A percentile compares a stretch with the other conserved stretches of the same genome.
Evolutionary conservation across 1,139 yeast species (phyloP).

Genomic region (Pichia norvegensis): DNA sequence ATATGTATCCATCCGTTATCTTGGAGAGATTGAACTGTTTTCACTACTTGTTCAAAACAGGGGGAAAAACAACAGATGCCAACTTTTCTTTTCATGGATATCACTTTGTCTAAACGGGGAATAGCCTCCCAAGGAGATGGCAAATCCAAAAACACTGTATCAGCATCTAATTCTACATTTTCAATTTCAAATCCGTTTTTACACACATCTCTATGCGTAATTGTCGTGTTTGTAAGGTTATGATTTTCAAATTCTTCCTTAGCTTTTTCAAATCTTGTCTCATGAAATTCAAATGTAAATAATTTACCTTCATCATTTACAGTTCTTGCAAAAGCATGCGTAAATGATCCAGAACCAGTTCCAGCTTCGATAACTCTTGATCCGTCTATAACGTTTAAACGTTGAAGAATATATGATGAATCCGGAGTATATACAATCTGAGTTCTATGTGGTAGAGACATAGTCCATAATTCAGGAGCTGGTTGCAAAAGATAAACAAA

Average conservation of each 20-base stretch:
- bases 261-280: conserved; percentile 75
- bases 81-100: conserved; percentile 46
- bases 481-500: conserved; percentile 86
- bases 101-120: conserved; percentile 58
- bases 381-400: conserved; percentile 67
- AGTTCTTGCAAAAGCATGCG: conserved; percentile 86
- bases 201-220: conserved; percentile 91
- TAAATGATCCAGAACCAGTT: conserved; percentile 93
- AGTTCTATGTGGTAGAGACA: conserved; percentile 91
- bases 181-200: conserved; percentile 66
- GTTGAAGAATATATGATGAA: conserved; percentile 79
- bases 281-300: conserved; percentile 87
- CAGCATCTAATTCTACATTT: conserved; percentile 41
- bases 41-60: conserved; percentile 92
- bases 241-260: conserved; percentile 67
- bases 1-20: conserved; percentile 78
- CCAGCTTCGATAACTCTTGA: conserved; percentile 91
- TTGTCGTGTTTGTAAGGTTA: conserved; percentile 39
- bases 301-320: conserved; percentile 56
- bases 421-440: conserved; percentile 97
- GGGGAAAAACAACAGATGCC: conserved; percentile 94
- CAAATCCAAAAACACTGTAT: conserved; percentile 77
- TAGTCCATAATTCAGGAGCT: conserved; percentile 92
- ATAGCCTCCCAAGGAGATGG: conserved; percentile 98
- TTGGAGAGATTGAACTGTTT: conserved; percentile 69